Evolutionary conservation across 768 basidiomycete genomes (phyloP).

Genomic region (Hericium coralloides): DNA sequence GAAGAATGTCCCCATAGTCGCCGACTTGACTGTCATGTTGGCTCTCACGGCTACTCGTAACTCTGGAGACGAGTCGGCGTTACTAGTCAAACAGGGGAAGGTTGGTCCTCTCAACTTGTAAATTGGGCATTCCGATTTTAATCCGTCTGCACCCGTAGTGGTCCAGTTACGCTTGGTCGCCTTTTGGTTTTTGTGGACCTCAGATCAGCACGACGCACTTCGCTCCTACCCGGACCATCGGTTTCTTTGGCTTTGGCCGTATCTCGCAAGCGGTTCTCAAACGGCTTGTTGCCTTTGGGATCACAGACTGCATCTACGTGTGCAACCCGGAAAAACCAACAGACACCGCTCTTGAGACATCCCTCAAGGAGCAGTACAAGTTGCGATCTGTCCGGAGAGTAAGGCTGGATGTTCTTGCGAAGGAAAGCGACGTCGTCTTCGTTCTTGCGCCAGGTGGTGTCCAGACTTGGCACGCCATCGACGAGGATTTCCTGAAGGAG

Average conservation of each 20-base stretch:
- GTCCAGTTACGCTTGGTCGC: slow-evolving; percentile 71
- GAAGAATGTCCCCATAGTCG: slow-evolving; percentile 44
- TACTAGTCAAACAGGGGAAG: slow-evolving; percentile 59
- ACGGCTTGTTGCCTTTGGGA: slow-evolving; percentile 76
- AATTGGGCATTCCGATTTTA: background rate
- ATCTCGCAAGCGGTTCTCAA: slow-evolving; percentile 81
- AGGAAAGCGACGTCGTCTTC: slow-evolving; percentile 76
- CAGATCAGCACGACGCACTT: slow-evolving; percentile 52
- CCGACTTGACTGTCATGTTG: slow-evolving; percentile 86
- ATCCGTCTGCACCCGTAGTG: slow-evolving; percentile 40
- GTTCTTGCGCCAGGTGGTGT: slow-evolving; percentile 72
- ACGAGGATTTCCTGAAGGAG: slow-evolving; percentile 57
- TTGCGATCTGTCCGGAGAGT: slow-evolving; percentile 43
- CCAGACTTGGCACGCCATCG: slow-evolving; percentile 63
- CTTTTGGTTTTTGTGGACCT: slow-evolving; percentile 78
- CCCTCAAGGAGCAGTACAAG: slow-evolving; percentile 20
- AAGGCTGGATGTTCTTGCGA: slow-evolving; percentile 57
- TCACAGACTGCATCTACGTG: slow-evolving; percentile 64
- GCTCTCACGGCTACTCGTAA: slow-evolving; percentile 91
- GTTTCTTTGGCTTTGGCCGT: slow-evolving; percentile 92
- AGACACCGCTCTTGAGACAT: slow-evolving; percentile 29
- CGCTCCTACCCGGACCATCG: slow-evolving; percentile 56
- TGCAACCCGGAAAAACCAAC: slow-evolving; percentile 42
- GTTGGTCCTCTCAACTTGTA: slow-evolving; percentile 29
- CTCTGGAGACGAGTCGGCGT: slow-evolving; percentile 41